Evolutionary conservation across 1,284 basidiomycete species (phyloP).

Genomic region (Boletus sp.): DNA sequence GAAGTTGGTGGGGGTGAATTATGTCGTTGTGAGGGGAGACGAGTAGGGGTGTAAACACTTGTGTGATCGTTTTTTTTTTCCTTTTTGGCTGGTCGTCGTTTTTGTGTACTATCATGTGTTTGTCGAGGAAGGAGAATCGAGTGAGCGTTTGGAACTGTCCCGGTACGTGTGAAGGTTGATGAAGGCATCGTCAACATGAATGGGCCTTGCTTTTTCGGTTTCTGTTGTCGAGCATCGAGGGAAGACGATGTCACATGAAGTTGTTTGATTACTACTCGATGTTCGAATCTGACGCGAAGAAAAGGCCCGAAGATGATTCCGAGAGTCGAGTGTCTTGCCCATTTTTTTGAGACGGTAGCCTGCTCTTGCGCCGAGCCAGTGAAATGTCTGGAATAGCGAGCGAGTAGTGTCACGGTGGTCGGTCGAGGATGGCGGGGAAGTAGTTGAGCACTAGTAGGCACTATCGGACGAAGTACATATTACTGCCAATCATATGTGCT

Average conservation of each 20-base stretch:
- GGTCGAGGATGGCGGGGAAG: too few species aligned
- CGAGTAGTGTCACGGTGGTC: too few species aligned
- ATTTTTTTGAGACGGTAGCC: too few species aligned
- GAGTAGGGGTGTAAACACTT: slow-evolving; percentile 7
- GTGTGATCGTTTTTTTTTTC: background rate
- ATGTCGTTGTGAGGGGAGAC: slow-evolving; percentile 39
- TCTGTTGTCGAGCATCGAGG: background rate
- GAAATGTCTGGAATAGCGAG: too few species aligned
- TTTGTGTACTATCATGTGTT: background rate
- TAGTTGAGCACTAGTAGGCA: too few species aligned
- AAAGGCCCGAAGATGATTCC: too few species aligned
- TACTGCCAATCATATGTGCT: too few species aligned
- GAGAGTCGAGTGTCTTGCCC: too few species aligned
- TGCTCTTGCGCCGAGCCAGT: too few species aligned
- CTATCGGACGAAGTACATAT: too few species aligned
- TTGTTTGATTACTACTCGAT: background rate
- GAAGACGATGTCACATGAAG: background rate
- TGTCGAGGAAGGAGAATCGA: background rate
- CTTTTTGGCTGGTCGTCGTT: background rate
- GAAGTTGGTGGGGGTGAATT: slow-evolving; percentile 60
- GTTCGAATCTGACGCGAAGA: too few species aligned
- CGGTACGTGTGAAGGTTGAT: background rate
- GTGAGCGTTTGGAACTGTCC: background rate
- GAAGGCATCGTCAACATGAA: background rate
- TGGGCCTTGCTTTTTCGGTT: background rate